Evolutionary conservation across 352 stramenopile species (phyloP), one percentile per base, ranked within the genome.

Genomic region (Aphanomyces cochlioides): DNA sequence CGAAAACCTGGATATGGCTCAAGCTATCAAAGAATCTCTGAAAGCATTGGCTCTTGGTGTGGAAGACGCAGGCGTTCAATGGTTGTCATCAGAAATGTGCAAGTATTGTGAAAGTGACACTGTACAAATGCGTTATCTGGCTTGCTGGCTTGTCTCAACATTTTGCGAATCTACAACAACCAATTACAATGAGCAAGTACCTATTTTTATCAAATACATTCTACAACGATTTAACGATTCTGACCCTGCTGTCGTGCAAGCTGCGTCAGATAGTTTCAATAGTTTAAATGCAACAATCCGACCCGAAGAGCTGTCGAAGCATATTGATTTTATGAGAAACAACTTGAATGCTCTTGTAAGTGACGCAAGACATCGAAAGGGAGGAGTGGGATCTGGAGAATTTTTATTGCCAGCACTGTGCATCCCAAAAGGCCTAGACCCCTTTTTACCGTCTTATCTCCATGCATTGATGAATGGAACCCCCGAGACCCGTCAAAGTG

Each of bases 401-500:
- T 96, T 90, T 66, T 64, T 94, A 75, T 74, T 96, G 21, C 87
- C 87, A 3, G 86, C 82, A 68, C 69, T 96, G 47, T 90, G 81
- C 71, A 86, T 95, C 56, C 74, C 87, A 15, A 95, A 95, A 80
- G 89, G 85, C 15, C 82, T 99, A 12, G 96, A 99, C 75, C 96
- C 97, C 56, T 94, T 99, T 71, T 74, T 99, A 70, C 96, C 97
- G 28, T 98, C 98, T 70, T 99, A 99, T 75, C 96, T 99, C 79
- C 91, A 97, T 75, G 97, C 94, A 73, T 90, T 99, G 71, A 95
- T 99, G 78, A 98, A 99, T 77, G 97, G 96, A 19, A 84, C 80
- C 0, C 83, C 88, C 1, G 88, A 97, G 72, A 73, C 89, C 56
- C 87, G 90, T 1, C 91, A 98, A 72, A 93, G 82, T 43, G 95